Evolutionary conservation across 1,139 yeast genomes (phyloP), one percentile per base, ranked within the genome.

Genomic region (Geotrichum phurueaensis): DNA sequence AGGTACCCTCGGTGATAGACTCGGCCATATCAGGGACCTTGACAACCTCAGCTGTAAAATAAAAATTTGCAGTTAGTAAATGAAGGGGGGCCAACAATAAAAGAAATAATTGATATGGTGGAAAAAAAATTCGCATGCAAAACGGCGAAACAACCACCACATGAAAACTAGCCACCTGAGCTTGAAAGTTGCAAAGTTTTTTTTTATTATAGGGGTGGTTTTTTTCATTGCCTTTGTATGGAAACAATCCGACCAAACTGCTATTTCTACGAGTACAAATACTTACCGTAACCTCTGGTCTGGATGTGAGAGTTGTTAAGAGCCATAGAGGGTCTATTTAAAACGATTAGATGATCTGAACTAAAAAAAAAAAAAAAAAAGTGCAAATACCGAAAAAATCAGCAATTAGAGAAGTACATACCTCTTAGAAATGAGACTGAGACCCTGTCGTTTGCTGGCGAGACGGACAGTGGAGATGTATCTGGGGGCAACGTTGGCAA

Each of bases 11-110:
- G 57, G 97, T 90, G 73, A 94, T 87, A 60, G 98, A 92, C 78
- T 94, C 99, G 57, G 99, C 99, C 97, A 94, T 91, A 68, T 90
- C 96, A 58, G 99, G 99, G 48, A 94, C 99, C 76, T 91, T 89
- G 62, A 94, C 96, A 60, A 71, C 68, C 63, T 70, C 72, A 60
- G 72, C 72, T 59, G 22, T 51, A 23, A 7, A 33, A 36, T 7
- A 18, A n/a, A 47, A 10, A 22, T n/a, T 51, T 49, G 10, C 23
- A 5, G 39, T 56, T 25, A 36, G 50, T 36, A 36, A 36, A 36
- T 36, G 43, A 36, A 15, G 29, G 48, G n/a, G 13, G 48, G n/a
- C n/a, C 22, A 22, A 27, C 31, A 52, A 20, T 23, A n/a, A 31
- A 31, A 18, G 13, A 10, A 51, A 27, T 29, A 20, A 51, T 23